phyloP scores from a whole-genome alignment of 2,329 filamentous ascomycete species.

The Ophiostoma perfectum region DNA sequence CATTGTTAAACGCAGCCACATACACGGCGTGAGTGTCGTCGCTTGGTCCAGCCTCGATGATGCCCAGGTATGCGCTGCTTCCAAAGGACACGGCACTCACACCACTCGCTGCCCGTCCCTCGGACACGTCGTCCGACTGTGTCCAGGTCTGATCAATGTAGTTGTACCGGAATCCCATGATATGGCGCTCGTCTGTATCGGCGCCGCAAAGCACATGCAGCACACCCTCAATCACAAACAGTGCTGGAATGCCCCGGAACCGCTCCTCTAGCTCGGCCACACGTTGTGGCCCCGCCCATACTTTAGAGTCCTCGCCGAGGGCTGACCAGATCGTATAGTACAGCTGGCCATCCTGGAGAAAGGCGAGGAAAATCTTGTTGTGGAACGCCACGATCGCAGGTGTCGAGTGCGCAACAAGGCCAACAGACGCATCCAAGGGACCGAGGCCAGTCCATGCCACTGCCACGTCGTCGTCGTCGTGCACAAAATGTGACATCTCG shows the following conservation, averaged over 20 bases:
- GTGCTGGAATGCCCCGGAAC: constrained; percentile 34
- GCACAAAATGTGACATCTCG: constrained; percentile 33
- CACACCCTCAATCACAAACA: constrained; percentile 33
- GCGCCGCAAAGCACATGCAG: constrained; percentile 34
- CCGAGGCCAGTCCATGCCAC: constrained; percentile 29
- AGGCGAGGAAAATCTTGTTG: constrained; percentile 35
- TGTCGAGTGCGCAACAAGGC: constrained; percentile 29
- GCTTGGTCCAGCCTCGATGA: constrained; percentile 29
- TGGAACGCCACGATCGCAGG: constrained; percentile 34
- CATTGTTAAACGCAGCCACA: constrained; percentile 26
- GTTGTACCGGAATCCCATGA: constrained; percentile 33
- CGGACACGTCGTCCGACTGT: constrained; percentile 33
- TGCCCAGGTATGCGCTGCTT: constrained; percentile 31
- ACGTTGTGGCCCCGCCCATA: constrained; percentile 26
- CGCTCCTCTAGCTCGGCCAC: constrained; percentile 13
- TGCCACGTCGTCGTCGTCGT: constrained; percentile 31
- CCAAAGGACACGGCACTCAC: constrained; percentile 35
- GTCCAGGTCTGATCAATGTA: constrained; percentile 31
- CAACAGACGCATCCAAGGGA: constrained; percentile 27
- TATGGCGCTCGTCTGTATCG: constrained; percentile 29
- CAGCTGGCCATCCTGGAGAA: constrained; percentile 30
- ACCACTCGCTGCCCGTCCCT: constrained; percentile 33
- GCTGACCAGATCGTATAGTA: constrained; percentile 31
- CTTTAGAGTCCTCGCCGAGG: constrained; percentile 25
- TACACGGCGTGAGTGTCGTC: constrained; percentile 27